These are phyloP conservation scores for Parafenestella ontariensis DNA, from an alignment of 2,329 filamentous ascomycete genomes.

Conservation along the genomic window DNA sequence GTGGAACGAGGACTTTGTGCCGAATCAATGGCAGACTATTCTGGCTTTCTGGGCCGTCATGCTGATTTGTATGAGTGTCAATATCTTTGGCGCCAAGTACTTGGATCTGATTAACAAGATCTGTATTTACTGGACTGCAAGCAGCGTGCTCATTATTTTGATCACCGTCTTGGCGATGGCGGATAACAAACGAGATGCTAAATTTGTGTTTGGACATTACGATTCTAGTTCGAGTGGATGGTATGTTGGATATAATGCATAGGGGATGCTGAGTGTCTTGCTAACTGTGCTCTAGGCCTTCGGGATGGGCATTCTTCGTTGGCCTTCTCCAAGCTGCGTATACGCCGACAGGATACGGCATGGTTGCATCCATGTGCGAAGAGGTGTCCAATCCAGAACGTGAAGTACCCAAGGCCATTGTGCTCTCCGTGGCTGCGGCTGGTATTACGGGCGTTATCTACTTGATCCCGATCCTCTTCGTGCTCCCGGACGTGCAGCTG, in stretches of 20 bases:
- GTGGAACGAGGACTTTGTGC: slow-evolving; percentile 72
- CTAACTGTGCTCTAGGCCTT: slow-evolving; percentile 53
- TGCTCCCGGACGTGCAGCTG: slow-evolving; percentile 70
- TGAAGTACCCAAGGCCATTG: slow-evolving; percentile 75
- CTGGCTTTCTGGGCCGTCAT: slow-evolving; percentile 76
- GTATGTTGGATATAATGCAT: slow-evolving; percentile 49
- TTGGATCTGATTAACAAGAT: slow-evolving; percentile 75
- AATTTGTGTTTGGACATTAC: slow-evolving; percentile 73
- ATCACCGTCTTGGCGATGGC: slow-evolving; percentile 69
- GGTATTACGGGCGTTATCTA: slow-evolving; percentile 72
- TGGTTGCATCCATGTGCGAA: slow-evolving; percentile 76
- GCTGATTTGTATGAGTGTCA: slow-evolving; percentile 68
- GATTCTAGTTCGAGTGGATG: slow-evolving; percentile 71
- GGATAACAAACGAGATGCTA: slow-evolving; percentile 62
- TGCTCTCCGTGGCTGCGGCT: slow-evolving; percentile 71
- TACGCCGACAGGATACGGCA: slow-evolving; percentile 70
- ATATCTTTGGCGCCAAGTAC: slow-evolving; percentile 68
- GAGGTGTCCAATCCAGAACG: slow-evolving; percentile 73
- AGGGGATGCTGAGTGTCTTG: too few relatives aligned
- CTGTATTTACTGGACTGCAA: slow-evolving; percentile 75
- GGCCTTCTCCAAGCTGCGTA: slow-evolving; percentile 71
- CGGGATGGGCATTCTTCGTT: slow-evolving; percentile 76
- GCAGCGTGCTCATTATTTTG: slow-evolving; percentile 72
- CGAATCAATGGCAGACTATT: slow-evolving; percentile 73
- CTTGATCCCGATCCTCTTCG: slow-evolving; percentile 77